Base-by-base conservation (phyloP, 1,284 basidiomycete species). In the Cryptococcus floricola region DNA sequence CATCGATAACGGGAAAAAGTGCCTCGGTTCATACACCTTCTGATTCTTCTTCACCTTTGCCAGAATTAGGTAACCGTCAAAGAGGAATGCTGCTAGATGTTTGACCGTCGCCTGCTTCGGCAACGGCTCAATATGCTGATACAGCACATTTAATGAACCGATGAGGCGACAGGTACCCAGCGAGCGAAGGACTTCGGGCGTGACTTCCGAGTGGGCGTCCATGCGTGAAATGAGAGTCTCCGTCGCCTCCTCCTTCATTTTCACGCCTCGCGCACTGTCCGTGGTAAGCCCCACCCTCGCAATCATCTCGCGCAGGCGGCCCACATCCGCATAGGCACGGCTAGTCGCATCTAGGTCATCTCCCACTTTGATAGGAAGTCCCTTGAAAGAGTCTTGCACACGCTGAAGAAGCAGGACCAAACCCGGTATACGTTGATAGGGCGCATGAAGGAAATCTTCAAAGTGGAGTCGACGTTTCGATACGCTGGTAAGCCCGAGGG, bases 1-100 rank as follows among this genome's bases (percentile, higher is more conserved):
- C 31, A 83, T 83, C 50, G 80, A 80, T 43, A 95, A 77, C 41
- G 85, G 83, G 65, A 96, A 86, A 87, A 90, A 96, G 70, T 93
- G 87, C 56, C 82, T 83, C 10, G 89, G 85, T 67, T 94, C 91
- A 69, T 95, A 96, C 25, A 80, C 80, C 71, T 83, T 88, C 10
- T 34, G 31, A 46, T 84, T 82, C 76, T 89, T 91, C 62, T 82
- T 80, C 50, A 92, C 85, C 78, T 95, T 96, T 65, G 85, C 89
- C 34, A 97, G 78, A 42, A 95, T 81, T 48, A 96, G 77, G 71
- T 91, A 95, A 14, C 89, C 90, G 12, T 83, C 78, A 69, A 92
- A 97, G 47, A 97, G 78, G 73, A 96, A 94, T 10, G 88, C 89
- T 39, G 88, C 91, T 18, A 91, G 80, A 72, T 94, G 93, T 71